Evolutionary conservation across 2,329 filamentous ascomycete species (phyloP).

Genomic region (Pseudogymnoascus destructans): DNA sequence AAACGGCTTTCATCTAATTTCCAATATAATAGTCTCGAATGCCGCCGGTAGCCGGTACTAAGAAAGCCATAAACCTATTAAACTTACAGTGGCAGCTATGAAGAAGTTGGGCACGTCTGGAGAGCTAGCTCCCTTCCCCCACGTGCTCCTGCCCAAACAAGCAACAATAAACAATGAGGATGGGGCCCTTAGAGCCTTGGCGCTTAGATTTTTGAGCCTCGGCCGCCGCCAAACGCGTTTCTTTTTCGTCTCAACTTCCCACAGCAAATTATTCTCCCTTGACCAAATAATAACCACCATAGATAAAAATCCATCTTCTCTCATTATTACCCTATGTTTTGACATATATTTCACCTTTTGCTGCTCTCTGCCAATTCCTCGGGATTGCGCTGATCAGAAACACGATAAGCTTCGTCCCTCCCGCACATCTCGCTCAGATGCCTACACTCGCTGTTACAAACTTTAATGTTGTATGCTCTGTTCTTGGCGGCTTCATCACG

Average conservation of each 20-base stretch:
- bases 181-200: neutral
- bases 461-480: constrained; percentile 39
- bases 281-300: neutral
- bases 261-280: neutral
- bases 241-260: neutral
- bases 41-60: no score
- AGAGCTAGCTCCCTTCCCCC: no score
- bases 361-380: neutral
- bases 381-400: constrained; percentile 7
- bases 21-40: neutral
- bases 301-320: neutral
- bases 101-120: neutral
- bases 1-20: no score
- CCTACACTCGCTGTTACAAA: constrained; percentile 28
- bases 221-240: neutral
- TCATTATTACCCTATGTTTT: neutral
- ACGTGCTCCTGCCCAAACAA: neutral
- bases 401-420: neutral
- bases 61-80: neutral
- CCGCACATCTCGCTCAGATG: neutral
- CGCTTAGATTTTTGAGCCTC: neutral
- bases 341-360: neutral
- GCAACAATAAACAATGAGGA: neutral
- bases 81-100: no score
- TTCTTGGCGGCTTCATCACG: constrained; percentile 71